These are phyloP conservation scores for Theobroma cacao DNA, from an alignment of 345 rosid genomes.

Conservation along the genomic window DNA sequence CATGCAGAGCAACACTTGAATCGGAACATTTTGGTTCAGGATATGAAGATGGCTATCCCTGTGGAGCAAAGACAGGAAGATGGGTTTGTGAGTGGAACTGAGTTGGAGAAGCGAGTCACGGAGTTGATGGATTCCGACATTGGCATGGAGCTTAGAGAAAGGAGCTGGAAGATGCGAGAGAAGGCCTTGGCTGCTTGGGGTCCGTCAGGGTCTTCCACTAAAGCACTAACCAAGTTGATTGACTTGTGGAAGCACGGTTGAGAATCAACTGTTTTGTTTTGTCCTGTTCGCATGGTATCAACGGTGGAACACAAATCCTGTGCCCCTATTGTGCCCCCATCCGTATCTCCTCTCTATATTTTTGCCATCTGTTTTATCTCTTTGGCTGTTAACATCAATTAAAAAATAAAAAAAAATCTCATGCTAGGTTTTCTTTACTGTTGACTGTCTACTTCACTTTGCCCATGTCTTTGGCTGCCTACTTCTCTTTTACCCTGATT, in stretches of 20 bases:
- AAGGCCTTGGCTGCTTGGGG: constrained; percentile 16
- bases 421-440: too few species aligned
- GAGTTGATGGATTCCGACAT: constrained; percentile 35
- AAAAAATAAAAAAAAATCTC: too few species aligned
- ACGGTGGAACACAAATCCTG: too few species aligned
- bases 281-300: too few species aligned
- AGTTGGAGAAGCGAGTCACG: constrained; percentile 31
- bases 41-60: constrained; percentile 28
- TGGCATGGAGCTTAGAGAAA: constrained; percentile 20
- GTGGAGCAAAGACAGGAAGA: constrained; percentile 21
- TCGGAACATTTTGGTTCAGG: constrained; percentile 30
- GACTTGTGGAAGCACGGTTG: constrained; percentile 15
- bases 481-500: too few species aligned
- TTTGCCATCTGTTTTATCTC: too few species aligned
- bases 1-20: constrained; percentile 48
- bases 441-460: too few species aligned
- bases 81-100: constrained; percentile 32
- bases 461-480: too few species aligned
- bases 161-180: constrained; percentile 11
- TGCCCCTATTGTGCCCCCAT: too few species aligned
- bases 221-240: constrained; percentile 16
- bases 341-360: too few species aligned
- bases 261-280: too few species aligned
- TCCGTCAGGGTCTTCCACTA: constrained; percentile 25
- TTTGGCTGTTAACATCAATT: too few species aligned